phyloP scores from a whole-genome alignment of 1,139 yeast genomes.

The Hansenula anomala region DNA sequence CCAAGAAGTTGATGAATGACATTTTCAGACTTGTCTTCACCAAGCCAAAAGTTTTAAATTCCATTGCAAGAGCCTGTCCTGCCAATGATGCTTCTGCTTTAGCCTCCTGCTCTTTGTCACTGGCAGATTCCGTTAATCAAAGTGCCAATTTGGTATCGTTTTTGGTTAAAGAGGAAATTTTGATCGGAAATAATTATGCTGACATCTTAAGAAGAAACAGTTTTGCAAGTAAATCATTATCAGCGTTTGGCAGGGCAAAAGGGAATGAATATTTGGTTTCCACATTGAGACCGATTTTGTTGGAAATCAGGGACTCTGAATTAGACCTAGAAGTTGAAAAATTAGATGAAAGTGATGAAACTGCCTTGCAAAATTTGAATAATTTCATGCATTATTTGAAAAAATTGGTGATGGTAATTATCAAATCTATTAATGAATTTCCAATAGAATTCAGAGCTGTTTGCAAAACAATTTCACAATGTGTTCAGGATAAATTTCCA shows the following conservation, averaged over 20 bases:
- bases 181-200: conserved; percentile 53
- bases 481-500: conserved; percentile 64
- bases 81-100: conserved; percentile 69
- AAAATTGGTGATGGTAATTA: conserved; percentile 57
- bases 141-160: conserved; percentile 53
- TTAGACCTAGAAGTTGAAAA: conserved; percentile 70
- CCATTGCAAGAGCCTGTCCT: conserved; percentile 44
- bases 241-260: conserved; percentile 62
- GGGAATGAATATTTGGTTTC: conserved; percentile 55
- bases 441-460: conserved; percentile 75
- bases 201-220: conserved; percentile 80
- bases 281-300: conserved; percentile 51
- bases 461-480: conserved; percentile 63
- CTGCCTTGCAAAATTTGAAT: conserved; percentile 38
- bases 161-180: conserved; percentile 59
- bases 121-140: conserved; percentile 50
- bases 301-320: conserved; percentile 44
- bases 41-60: conserved; percentile 28
- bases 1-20: conserved; percentile 4
- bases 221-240: conserved; percentile 72
- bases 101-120: conserved; percentile 64
- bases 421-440: conserved; percentile 47
- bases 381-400: conserved; percentile 55
- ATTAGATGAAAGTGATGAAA: conserved; percentile 31
- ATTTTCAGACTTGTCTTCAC: conserved; percentile 18